Conservation (phyloP, 306 rosid genomes). For the Hippophae gyantsensis region DNA sequence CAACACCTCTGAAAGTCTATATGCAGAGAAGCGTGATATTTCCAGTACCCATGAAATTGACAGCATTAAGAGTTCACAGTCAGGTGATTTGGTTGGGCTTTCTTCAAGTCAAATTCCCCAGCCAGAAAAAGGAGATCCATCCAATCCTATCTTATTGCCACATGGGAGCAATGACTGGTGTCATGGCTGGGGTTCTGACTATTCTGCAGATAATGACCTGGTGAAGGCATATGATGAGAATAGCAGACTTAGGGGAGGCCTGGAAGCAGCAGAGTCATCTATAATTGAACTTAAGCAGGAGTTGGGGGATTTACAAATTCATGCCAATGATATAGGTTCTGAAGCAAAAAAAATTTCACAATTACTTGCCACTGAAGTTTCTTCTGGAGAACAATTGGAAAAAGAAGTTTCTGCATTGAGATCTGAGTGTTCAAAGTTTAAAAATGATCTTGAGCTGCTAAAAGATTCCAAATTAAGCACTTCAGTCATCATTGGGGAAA, state of each 20-base stretch:
- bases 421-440: conserved; percentile 69
- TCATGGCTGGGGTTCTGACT: conserved; percentile 66
- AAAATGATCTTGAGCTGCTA: conserved; percentile 55
- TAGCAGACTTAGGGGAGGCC: conserved; percentile 47
- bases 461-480: conserved; percentile 40
- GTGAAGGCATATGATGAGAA: conserved; percentile 60
- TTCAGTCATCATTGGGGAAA: conserved; percentile 31
- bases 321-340: conserved; percentile 63
- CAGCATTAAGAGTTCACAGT: conserved; percentile 57
- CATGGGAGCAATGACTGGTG: conserved; percentile 55
- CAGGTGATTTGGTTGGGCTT: conserved; percentile 59
- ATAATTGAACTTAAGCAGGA: conserved; percentile 61
- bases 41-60: conserved; percentile 64
- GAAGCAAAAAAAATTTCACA: conserved; percentile 51
- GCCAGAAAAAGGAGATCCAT: conserved; percentile 57
- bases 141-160: conserved; percentile 40
- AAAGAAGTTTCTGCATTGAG: conserved; percentile 62
- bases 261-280: conserved; percentile 73
- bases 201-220: conserved; percentile 46
- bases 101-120: conserved; percentile 53
- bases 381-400: conserved; percentile 63
- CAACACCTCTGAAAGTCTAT: conserved; percentile 74
- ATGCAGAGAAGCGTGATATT: conserved; percentile 74
- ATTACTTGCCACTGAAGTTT: conserved; percentile 71
- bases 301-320: conserved; percentile 53